phyloP scores from a whole-genome alignment of 1,284 basidiomycete species.

The Sporisorium exsertum region DNA sequence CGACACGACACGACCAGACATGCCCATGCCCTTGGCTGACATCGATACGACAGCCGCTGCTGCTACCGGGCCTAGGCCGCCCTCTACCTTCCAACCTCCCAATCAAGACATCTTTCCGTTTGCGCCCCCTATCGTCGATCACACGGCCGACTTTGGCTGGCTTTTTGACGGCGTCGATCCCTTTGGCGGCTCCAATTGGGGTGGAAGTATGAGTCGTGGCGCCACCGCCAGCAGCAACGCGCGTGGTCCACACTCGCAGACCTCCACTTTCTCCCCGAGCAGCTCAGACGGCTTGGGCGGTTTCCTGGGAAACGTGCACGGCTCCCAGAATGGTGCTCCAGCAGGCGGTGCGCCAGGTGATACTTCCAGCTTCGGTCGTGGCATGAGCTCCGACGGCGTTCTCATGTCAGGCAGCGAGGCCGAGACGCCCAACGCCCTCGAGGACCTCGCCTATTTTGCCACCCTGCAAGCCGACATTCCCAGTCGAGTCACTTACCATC shows the following conservation, averaged over 20 bases:
- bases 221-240: conserved; percentile 27
- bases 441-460: conserved; percentile 59
- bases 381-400: conserved; percentile 40
- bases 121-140: conserved; percentile 43
- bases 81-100: conserved; percentile 26
- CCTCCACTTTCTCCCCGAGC: conserved; percentile 49
- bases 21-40: conserved; percentile 25
- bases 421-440: conserved; percentile 51
- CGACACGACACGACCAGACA: conserved; percentile 13
- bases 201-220: conserved; percentile 24
- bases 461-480: conserved; percentile 55
- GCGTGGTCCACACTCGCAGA: conserved; percentile 38
- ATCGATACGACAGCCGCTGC: conserved; percentile 22
- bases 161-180: conserved; percentile 57
- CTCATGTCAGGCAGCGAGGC: conserved; percentile 46
- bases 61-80: background rate
- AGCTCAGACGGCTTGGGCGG: conserved; percentile 49
- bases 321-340: conserved; percentile 28
- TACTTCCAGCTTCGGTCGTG: conserved; percentile 40
- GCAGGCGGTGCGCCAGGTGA: conserved; percentile 15
- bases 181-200: conserved; percentile 41
- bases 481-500: conserved; percentile 42
- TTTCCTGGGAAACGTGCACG: conserved; percentile 41
- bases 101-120: conserved; percentile 55
- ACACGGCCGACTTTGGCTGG: conserved; percentile 57